Conservation (phyloP, 2,329 filamentous ascomycete genomes). For the Didymella glomerata region DNA sequence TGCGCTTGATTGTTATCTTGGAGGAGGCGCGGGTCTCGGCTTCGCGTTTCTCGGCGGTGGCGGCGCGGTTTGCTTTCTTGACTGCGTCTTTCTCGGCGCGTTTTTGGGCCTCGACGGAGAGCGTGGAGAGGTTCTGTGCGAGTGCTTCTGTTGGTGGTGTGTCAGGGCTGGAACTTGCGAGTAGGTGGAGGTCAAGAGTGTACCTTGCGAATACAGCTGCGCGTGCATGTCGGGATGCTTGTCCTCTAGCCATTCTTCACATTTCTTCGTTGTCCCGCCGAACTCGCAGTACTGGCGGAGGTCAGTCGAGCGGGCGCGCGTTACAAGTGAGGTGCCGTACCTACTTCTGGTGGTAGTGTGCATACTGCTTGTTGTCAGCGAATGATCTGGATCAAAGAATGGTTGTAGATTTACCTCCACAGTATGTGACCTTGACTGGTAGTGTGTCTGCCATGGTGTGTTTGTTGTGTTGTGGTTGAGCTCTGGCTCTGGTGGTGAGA, state of each 20-base stretch:
- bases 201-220: slow-evolving; percentile 86
- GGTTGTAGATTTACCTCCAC: slow-evolving; percentile 58
- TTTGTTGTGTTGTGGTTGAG: slow-evolving; percentile 4
- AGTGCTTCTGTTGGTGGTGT: slow-evolving; percentile 65
- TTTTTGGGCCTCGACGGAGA: slow-evolving; percentile 91
- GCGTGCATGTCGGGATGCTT: slow-evolving; percentile 77
- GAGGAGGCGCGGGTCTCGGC: slow-evolving; percentile 83
- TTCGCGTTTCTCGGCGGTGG: slow-evolving; percentile 83
- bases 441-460: slow-evolving; percentile 48
- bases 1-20: slow-evolving; percentile 90
- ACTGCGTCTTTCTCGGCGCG: slow-evolving; percentile 94
- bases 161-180: no score
- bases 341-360: slow-evolving; percentile 72
- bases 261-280: slow-evolving; percentile 94
- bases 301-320: slow-evolving; percentile 20
- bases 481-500: slow-evolving; percentile 12
- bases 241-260: slow-evolving; percentile 90
- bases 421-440: slow-evolving; percentile 67
- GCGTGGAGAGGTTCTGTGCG: slow-evolving; percentile 81
- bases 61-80: slow-evolving; percentile 96
- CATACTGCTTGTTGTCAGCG: slow-evolving; percentile 61
- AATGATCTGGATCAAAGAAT: neutral
- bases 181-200: slow-evolving; percentile 29
- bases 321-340: slow-evolving; percentile 47
- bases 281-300: slow-evolving; percentile 92